Evolutionary conservation across 148 eudicot genomes (phyloP).

Genomic region (Amaranthus palmeri): DNA sequence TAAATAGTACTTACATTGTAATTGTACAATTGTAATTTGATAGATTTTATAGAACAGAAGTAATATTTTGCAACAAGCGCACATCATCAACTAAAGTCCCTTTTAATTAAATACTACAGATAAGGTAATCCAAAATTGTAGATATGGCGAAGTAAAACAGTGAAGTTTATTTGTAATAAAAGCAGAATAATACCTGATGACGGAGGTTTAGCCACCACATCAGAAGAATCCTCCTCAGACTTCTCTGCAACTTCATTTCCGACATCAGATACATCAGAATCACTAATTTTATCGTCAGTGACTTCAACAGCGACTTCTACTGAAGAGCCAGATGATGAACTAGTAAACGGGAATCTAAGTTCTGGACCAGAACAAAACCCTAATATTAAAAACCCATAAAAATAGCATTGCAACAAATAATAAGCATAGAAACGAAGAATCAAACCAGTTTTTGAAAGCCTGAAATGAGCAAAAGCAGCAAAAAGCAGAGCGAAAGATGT

Average conservation of each 20-base stretch:
- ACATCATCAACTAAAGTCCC: too few relatives aligned
- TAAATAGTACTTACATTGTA: too few relatives aligned
- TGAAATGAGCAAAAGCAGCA: slow-evolving; percentile 41
- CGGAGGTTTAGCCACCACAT: slow-evolving; percentile 26
- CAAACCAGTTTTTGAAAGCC: slow-evolving; percentile 48
- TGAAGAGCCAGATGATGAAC: slow-evolving; percentile 35
- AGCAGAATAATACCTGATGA: slow-evolving; percentile 35
- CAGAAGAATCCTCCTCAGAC: slow-evolving; percentile 27
- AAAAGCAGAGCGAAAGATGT: slow-evolving; percentile 48
- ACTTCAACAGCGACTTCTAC: slow-evolving; percentile 26
- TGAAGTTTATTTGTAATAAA: background rate
- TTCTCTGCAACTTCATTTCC: slow-evolving; percentile 27
- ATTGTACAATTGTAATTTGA: too few relatives aligned
- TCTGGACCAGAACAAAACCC: slow-evolving; percentile 35
- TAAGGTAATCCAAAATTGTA: too few relatives aligned
- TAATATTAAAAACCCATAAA: slow-evolving; percentile 6
- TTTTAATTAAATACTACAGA: too few relatives aligned
- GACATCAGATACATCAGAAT: slow-evolving; percentile 24
- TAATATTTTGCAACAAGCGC: too few relatives aligned
- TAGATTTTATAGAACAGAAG: too few relatives aligned
- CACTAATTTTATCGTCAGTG: slow-evolving; percentile 20
- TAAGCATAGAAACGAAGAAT: background rate
- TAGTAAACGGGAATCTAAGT: slow-evolving; percentile 34
- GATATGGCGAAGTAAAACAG: background rate
- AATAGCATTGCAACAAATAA: background rate